phyloP scores from a whole-genome alignment of 768 basidiomycete genomes.

The Tulasnella sp. region DNA sequence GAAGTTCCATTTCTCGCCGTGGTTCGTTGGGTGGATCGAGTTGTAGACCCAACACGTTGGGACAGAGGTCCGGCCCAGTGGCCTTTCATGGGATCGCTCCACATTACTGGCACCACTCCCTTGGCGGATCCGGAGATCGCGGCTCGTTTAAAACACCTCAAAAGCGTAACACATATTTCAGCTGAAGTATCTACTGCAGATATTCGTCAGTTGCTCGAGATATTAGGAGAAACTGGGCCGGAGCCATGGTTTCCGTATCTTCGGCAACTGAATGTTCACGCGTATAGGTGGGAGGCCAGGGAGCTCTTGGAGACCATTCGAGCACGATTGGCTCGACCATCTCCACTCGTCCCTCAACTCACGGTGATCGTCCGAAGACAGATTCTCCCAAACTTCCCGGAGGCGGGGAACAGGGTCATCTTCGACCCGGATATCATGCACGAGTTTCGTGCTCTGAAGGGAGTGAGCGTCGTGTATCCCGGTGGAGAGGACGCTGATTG shows the following conservation, averaged over 20 bases:
- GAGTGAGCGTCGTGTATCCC: no score
- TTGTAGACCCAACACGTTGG: neutral
- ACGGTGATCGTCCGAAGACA: neutral
- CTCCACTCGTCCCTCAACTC: neutral
- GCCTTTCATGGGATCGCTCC: neutral
- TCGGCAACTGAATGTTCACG: neutral
- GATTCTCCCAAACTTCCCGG: neutral
- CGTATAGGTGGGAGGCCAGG: neutral
- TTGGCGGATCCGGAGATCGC: neutral
- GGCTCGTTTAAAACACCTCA: neutral
- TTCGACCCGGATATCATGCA: neutral
- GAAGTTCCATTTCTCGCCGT: neutral
- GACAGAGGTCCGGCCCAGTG: neutral
- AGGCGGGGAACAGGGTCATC: neutral
- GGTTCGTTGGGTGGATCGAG: neutral
- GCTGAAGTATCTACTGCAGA: neutral
- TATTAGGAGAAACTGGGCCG: neutral
- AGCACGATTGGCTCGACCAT: neutral
- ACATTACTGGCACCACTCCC: neutral
- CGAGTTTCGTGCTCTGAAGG: neutral
- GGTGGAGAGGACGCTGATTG: no score
- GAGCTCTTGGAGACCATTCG: neutral
- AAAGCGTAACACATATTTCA: neutral
- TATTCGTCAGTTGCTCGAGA: neutral
- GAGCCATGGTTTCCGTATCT: neutral